Base-by-base conservation (phyloP, 164 flowering plant species). In the Hamamelis virginiana region DNA sequence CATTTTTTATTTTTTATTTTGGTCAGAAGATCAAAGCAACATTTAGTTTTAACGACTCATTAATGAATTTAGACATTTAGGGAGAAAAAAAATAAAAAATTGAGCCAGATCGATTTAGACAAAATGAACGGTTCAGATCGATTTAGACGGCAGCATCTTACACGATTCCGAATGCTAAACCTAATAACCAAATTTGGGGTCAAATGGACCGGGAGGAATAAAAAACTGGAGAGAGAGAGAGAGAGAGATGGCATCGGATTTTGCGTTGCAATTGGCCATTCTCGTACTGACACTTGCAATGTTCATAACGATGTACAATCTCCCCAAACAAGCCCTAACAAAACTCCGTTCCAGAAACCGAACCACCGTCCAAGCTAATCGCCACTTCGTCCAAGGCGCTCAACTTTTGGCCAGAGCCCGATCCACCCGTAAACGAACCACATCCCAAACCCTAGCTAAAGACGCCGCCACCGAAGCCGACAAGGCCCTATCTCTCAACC, bases 351-450 rank as follows among this genome's bases (percentile, higher is more conserved):
- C 71, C 68, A 62, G 64, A 25, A 28, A 43, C 79, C 76, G 80
- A 63, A 23, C 81, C 73, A 3, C 69, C 26, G n/a, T 66, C 67
- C 75, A 74, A 53, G 44, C 83, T 64, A 70, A 64, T 64, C 83
- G 86, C 62, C 84, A 85, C 79, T 74, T 85, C 70, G 21, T 73
- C 67, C 70, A 59, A 25, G 88, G 77, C 26, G 75, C 83, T 18
- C 76, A 75, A 50, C 80, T 78, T 59, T 79, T 85, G 21, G 33
- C 81, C 66, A 77, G 82, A 13, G 84, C 84, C 66, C n/a, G 70
- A 77, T 66, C 82, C 70, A 38, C 74, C 55, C 25, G 68, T 13
- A 33, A 62, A 55, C 38, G 21, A 15, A 15, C 78, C 65, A 63
- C 64, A 4, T 59, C 74, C 60, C 26, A 47, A 21, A 4, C 65